A percentile compares a stretch with the other conserved stretches of the same genome.
These are phyloP conservation scores for Hirsutella minnesotensis DNA, from an alignment of 2,329 filamentous ascomycete genomes.

Conservation along the genomic window DNA sequence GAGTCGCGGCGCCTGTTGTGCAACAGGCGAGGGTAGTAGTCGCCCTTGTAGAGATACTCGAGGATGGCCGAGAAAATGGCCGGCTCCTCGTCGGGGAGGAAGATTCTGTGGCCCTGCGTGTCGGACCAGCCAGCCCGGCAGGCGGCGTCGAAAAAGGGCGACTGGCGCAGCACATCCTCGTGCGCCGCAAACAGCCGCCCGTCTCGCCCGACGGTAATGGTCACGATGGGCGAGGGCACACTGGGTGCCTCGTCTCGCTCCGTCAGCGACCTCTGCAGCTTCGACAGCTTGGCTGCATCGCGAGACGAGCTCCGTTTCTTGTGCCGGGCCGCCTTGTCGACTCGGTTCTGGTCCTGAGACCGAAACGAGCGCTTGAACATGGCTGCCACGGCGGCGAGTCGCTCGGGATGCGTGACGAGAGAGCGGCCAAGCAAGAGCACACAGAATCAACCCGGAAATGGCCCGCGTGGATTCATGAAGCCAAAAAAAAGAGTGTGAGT, in stretches of 20 bases:
- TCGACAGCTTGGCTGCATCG: conserved; percentile 70
- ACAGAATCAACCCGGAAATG: conserved; percentile 13
- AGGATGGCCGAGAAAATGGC: conserved; percentile 89
- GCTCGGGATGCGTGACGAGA: conserved; percentile 21
- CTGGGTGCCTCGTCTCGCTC: conserved; percentile 30
- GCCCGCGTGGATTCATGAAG: conserved; percentile 7
- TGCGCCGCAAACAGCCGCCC: conserved; percentile 89
- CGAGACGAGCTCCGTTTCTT: conserved; percentile 48
- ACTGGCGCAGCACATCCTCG: conserved; percentile 79
- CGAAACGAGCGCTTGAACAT: conserved; percentile 94
- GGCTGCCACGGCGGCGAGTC: conserved; percentile 39
- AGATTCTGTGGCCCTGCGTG: conserved; percentile 66
- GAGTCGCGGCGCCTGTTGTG: conserved; percentile 77
- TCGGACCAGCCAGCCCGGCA: conserved; percentile 64
- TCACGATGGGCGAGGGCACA: conserved; percentile 63
- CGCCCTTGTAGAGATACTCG: conserved; percentile 94
- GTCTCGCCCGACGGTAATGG: conserved; percentile 71
- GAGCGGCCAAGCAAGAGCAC: conserved; percentile 45
- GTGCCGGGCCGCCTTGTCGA: conserved; percentile 78
- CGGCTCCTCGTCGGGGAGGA: conserved; percentile 65
- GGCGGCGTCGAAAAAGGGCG: conserved; percentile 68
- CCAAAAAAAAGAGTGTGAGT: conserved; percentile 23
- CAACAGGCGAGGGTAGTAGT: conserved; percentile 84
- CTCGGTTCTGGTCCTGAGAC: conserved; percentile 59
- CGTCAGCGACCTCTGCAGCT: conserved; percentile 75